Conservation (phyloP, 2,329 filamentous ascomycete species). For the Periconia sp. region DNA sequence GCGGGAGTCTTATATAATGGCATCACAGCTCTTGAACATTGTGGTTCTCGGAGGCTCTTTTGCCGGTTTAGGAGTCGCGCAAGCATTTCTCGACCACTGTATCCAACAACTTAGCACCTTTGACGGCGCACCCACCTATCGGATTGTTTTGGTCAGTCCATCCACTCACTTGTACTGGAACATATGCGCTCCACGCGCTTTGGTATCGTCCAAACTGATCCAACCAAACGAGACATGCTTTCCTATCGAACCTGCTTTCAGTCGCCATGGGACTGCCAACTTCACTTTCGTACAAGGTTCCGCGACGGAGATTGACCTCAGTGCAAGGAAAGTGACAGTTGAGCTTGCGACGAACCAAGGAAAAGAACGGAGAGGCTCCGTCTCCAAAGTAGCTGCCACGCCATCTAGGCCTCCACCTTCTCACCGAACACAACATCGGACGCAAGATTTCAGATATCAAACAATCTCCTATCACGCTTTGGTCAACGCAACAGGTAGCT, state of each 20-base stretch:
- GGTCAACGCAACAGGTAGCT: conserved; percentile 37
- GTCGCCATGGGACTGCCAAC: conserved; percentile 29
- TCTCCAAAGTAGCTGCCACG: conserved; percentile 1
- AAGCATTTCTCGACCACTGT: conserved; percentile 35
- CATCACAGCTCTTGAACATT: conserved; percentile 32
- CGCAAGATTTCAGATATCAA: conserved; percentile 10
- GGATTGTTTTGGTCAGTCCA: conserved; percentile 38
- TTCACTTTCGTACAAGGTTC: conserved; percentile 39
- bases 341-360: conserved; percentile 7
- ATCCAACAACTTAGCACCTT: conserved; percentile 27
- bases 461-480: conserved; percentile 39
- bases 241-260: conserved; percentile 34
- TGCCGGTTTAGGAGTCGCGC: conserved; percentile 37
- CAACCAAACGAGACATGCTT: conserved; percentile 31
- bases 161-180: conserved; percentile 45
- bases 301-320: conserved; percentile 27
- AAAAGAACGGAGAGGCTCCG: neutral
- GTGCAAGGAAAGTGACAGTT: conserved; percentile 25
- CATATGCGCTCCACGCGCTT: conserved; percentile 38
- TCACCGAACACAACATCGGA: conserved; percentile 2
- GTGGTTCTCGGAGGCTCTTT: conserved; percentile 42
- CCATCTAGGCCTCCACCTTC: neutral
- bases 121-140: conserved; percentile 27
- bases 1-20: neutral
- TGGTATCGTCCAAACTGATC: conserved; percentile 31